Percentiles rank a stretch among this genome's conserved stretches.
Conservation (phyloP, 352 stramenopile genomes). For the Thalassiosira sp. region DNA sequence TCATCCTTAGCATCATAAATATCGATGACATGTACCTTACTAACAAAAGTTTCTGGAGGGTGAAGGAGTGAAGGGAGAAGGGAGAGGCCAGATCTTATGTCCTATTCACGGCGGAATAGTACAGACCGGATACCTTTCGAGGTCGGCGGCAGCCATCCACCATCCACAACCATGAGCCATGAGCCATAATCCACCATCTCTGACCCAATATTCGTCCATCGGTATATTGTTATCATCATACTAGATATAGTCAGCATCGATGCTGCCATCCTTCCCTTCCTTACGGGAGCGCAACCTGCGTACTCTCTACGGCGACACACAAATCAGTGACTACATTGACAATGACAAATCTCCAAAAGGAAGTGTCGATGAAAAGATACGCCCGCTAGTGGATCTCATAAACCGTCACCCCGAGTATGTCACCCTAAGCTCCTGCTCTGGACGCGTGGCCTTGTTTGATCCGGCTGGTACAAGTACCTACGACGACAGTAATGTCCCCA, state of each 20-base stretch:
- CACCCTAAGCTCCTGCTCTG: conserved; percentile 78
- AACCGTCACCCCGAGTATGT: conserved; percentile 76
- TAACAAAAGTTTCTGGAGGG: no score
- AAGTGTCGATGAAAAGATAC: conserved; percentile 76
- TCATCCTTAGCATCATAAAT: no score
- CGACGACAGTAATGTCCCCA: background rate
- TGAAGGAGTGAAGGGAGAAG: no score
- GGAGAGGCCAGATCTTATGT: no score
- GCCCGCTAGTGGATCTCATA: conserved; percentile 70
- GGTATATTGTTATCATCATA: no score
- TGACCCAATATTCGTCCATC: no score
- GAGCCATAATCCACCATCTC: no score
- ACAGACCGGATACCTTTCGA: no score
- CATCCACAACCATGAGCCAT: no score
- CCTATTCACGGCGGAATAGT: no score
- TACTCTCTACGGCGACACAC: conserved; percentile 44
- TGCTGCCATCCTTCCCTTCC: conserved; percentile 60
- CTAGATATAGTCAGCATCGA: background rate
- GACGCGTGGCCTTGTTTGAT: conserved; percentile 79
- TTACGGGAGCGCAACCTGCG: conserved; percentile 47
- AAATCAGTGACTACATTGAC: conserved; percentile 14
- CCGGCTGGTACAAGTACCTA: conserved; percentile 24
- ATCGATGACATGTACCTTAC: no score
- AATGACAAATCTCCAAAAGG: conserved; percentile 81
- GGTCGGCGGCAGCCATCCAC: no score